Evolutionary conservation across 1,284 basidiomycete genomes (phyloP).

Genomic region (Ceratobasidium theobromae): DNA sequence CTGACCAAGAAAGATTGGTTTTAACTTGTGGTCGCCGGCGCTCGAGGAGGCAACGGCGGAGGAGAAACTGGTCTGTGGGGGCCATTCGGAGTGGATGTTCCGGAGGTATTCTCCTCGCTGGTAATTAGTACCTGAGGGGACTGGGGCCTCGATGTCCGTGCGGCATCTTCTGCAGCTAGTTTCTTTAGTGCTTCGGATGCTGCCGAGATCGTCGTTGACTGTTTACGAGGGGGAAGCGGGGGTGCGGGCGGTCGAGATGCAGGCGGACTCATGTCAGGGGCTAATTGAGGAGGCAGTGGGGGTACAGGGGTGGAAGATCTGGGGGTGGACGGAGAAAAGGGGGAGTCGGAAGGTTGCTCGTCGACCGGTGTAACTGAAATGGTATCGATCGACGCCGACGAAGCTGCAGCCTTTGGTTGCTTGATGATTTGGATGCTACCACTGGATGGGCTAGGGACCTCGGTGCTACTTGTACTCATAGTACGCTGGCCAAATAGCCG

Average conservation of each 20-base stretch:
- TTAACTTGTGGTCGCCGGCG: slow-evolving; percentile 15
- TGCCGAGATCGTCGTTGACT: not conserved
- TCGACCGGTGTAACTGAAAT: slow-evolving; percentile 23
- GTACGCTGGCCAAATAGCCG: slow-evolving; percentile 32
- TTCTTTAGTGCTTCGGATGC: slow-evolving; percentile 28
- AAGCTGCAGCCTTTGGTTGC: slow-evolving; percentile 21
- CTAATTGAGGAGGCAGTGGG: not conserved
- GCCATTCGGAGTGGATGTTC: slow-evolving; percentile 13
- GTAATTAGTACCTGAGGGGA: not conserved
- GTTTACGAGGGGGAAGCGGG: slow-evolving; percentile 12
- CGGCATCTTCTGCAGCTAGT: slow-evolving; percentile 5
- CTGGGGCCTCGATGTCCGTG: slow-evolving; percentile 1
- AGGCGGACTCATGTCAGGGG: not conserved
- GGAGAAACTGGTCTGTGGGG: slow-evolving; percentile 1
- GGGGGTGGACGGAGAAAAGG: not conserved
- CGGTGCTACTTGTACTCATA: slow-evolving; percentile 14
- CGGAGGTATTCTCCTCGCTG: not conserved
- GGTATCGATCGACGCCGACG: slow-evolving; percentile 22
- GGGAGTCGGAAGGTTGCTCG: not conserved
- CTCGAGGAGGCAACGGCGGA: slow-evolving; percentile 21
- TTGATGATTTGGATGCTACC: not conserved
- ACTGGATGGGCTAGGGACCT: not conserved
- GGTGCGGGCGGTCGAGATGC: slow-evolving; percentile 1
- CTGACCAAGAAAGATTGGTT: not conserved
- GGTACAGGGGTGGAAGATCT: not conserved